Base-by-base conservation (phyloP, 2,329 filamentous ascomycete genomes). In the Podosphaera aphanis region DNA sequence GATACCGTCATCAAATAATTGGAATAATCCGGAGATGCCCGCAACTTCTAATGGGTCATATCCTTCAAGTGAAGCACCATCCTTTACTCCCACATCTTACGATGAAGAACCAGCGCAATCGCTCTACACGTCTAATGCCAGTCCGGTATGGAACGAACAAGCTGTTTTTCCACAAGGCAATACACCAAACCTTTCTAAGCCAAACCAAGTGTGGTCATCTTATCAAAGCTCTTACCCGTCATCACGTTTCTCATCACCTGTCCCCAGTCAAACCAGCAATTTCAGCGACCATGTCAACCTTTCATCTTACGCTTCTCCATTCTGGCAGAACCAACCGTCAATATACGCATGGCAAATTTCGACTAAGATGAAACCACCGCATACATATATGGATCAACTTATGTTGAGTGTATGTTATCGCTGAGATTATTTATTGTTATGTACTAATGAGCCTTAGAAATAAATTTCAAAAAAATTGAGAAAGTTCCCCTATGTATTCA, bases 341-440 rank as follows among this genome's bases (percentile, higher is more conserved):
- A 48, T 52, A 31, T 57, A 54, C 37, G 53, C 55, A 3, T 57
- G 56, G 55, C 55, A 58, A 43, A 53, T 57, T 6, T 54, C 51
- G 5, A 57, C 56, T 2, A 58, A 57, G 45, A 47, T 58, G 18
- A 57, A 56, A 45, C 40, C 55, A 23, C 55, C 56, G 3, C 45
- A 50, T 23, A 57, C 55, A 2, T 48, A 52, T 19, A 46, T 57
- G 5, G 55, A 58, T 33, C 53, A 56, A 25, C 47, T 58, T 15
- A 55, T 58, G 51, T 47, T 57, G 25, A 47, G 49, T 19, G 52
- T 55, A 41, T 19, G 37, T 7, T 13, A 7, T 33, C 29, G 3
- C 15, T n/a, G 13, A 33, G 8, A 33, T n/a, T 13, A 13, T 33
- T 7, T 13, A 1, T 33, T n/a, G 29, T 33, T 33, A 3, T 11